Percentiles rank a stretch among this genome's conserved stretches.
These are phyloP conservation scores for Cutaneotrichosporon curvatum DNA, from an alignment of 1,284 basidiomycete species.

Conservation along the genomic window DNA sequence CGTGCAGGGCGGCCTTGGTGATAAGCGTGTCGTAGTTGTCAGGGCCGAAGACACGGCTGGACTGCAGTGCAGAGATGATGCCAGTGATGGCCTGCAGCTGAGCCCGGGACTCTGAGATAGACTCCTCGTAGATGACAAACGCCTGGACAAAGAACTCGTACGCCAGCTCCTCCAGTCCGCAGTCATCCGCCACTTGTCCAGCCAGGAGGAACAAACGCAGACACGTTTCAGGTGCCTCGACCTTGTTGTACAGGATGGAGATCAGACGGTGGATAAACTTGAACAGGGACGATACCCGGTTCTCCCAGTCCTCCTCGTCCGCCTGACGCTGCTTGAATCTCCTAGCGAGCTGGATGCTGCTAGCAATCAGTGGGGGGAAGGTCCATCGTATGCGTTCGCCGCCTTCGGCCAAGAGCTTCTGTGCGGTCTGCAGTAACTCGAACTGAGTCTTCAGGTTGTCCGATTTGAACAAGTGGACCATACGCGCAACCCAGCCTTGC, in stretches of 20 bases:
- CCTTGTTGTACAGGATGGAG: slow-evolving; percentile 79
- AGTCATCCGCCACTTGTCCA: slow-evolving; percentile 84
- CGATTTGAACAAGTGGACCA: slow-evolving; percentile 86
- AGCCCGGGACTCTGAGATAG: slow-evolving; percentile 82
- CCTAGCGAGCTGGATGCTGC: slow-evolving; percentile 79
- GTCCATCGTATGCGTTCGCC: slow-evolving; percentile 89
- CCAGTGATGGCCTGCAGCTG: slow-evolving; percentile 89
- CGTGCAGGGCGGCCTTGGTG: slow-evolving; percentile 90
- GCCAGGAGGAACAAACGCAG: slow-evolving; percentile 88
- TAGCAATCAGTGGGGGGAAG: slow-evolving; percentile 85
- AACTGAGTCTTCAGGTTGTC: slow-evolving; percentile 78
- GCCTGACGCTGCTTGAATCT: slow-evolving; percentile 68
- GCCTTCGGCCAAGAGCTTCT: slow-evolving; percentile 79
- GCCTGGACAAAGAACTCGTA: slow-evolving; percentile 95
- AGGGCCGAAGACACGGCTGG: slow-evolving; percentile 72
- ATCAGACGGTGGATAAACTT: slow-evolving; percentile 87
- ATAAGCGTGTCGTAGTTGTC: slow-evolving; percentile 94
- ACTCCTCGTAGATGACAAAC: slow-evolving; percentile 91
- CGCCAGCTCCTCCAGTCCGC: slow-evolving; percentile 83
- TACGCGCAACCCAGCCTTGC: slow-evolving; percentile 91
- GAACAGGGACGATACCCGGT: slow-evolving; percentile 71
- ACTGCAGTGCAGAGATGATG: slow-evolving; percentile 79
- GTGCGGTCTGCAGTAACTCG: slow-evolving; percentile 73
- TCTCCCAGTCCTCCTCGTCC: slow-evolving; percentile 69
- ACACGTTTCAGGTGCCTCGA: slow-evolving; percentile 81